Evolutionary conservation across 2,329 filamentous ascomycete species (phyloP).

Genomic region (Sporothrix mexicana): DNA sequence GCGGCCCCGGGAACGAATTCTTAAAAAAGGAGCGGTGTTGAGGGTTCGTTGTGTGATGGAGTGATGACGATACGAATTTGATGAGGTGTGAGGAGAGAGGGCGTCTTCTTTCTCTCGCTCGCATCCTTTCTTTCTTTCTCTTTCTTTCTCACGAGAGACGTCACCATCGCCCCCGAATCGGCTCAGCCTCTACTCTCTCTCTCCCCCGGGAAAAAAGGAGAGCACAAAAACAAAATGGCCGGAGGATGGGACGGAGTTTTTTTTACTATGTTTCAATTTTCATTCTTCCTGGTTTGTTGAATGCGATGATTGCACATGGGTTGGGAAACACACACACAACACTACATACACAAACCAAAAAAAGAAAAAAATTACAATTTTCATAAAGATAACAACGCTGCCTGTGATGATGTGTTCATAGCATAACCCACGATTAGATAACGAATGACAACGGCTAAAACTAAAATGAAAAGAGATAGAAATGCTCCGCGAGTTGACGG

Average conservation of each 20-base stretch:
- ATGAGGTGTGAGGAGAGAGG: background rate
- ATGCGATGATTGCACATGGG: slow-evolving; percentile 34
- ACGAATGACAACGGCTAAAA: background rate
- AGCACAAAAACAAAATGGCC: slow-evolving; percentile 9
- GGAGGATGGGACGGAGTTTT: slow-evolving; percentile 28
- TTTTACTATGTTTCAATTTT: slow-evolving; percentile 30
- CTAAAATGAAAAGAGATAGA: no score
- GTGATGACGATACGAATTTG: background rate
- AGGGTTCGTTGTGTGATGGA: slow-evolving; percentile 5
- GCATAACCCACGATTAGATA: background rate
- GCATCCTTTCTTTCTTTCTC: background rate
- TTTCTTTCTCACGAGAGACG: background rate
- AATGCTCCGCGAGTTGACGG: no score
- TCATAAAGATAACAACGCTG: slow-evolving; percentile 17
- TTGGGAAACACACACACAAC: slow-evolving; percentile 29
- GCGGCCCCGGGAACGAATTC: slow-evolving; percentile 10
- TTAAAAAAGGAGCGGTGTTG: background rate
- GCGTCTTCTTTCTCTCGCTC: no score
- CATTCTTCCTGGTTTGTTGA: slow-evolving; percentile 34
- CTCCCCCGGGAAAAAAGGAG: background rate
- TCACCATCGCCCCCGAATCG: background rate
- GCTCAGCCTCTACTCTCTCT: no score
- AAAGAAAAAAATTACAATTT: slow-evolving; percentile 30
- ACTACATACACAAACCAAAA: slow-evolving; percentile 23
- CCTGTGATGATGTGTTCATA: background rate